phyloP scores from a whole-genome alignment of 768 basidiomycete genomes.

The Pulveroboletus frians region DNA sequence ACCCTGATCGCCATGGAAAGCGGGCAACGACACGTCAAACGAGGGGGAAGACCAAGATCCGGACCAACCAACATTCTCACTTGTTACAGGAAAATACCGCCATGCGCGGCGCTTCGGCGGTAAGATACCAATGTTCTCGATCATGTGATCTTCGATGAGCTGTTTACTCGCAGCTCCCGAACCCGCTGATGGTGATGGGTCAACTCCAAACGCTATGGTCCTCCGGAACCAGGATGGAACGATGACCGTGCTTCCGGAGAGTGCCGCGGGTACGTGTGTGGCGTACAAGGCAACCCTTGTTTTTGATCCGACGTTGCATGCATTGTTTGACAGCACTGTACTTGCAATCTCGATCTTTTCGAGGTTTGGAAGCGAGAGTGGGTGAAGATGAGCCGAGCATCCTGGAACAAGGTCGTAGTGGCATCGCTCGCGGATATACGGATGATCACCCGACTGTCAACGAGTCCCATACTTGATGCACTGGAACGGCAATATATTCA shows the following conservation, averaged over 20 bases:
- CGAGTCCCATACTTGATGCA: not conserved
- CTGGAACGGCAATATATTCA: not conserved
- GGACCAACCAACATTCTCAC: constrained; percentile 79
- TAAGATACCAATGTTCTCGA: constrained; percentile 5
- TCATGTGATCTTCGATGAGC: not conserved
- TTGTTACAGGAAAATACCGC: constrained; percentile 81
- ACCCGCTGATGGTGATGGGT: constrained; percentile 13
- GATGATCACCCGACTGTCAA: constrained; percentile 35
- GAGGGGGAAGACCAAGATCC: constrained; percentile 45
- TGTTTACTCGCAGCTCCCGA: constrained; percentile 6
- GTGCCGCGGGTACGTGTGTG: constrained; percentile 56
- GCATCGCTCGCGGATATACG: constrained; percentile 83
- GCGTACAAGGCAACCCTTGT: not conserved
- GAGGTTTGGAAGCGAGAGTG: constrained; percentile 71
- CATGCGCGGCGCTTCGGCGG: constrained; percentile 66
- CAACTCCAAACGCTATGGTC: constrained; percentile 42
- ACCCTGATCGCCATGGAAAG: constrained; percentile 4
- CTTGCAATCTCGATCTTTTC: constrained; percentile 68
- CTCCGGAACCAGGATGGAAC: constrained; percentile 61
- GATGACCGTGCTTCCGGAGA: constrained; percentile 51
- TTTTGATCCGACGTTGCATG: constrained; percentile 2
- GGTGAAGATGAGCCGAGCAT: constrained; percentile 77
- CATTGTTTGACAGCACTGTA: constrained; percentile 49
- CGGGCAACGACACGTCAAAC: not conserved
- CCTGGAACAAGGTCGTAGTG: constrained; percentile 85